Conservation (phyloP, 2,329 filamentous ascomycete species). For the Aquanectria penicillioides region DNA sequence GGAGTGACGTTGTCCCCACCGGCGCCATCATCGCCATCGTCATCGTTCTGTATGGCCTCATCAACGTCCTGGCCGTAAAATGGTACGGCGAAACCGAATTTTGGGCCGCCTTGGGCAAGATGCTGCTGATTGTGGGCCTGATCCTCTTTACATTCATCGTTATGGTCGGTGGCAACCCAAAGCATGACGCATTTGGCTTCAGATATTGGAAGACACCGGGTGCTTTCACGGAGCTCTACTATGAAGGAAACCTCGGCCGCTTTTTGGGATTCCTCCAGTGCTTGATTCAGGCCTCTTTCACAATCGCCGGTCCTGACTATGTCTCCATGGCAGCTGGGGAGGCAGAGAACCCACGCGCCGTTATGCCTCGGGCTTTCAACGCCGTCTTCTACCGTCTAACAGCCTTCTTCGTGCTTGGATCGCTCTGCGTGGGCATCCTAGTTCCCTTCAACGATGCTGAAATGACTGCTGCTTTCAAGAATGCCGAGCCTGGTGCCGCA, state of each 20-base stretch:
- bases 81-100: constrained; percentile 85
- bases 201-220: constrained; percentile 73
- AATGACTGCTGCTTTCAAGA: constrained; percentile 67
- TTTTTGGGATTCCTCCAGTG: constrained; percentile 82
- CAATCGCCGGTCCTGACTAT: constrained; percentile 74
- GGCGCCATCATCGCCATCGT: constrained; percentile 69
- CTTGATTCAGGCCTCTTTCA: constrained; percentile 76
- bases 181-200: constrained; percentile 78
- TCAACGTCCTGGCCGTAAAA: constrained; percentile 79
- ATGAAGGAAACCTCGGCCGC: constrained; percentile 71
- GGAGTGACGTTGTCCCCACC: constrained; percentile 68
- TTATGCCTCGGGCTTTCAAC: constrained; percentile 80
- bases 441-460: constrained; percentile 75
- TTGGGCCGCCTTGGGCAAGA: constrained; percentile 76
- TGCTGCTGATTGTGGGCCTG: constrained; percentile 76
- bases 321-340: constrained; percentile 77
- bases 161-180: constrained; percentile 85
- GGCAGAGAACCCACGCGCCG: constrained; percentile 73
- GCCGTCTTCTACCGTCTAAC: constrained; percentile 83
- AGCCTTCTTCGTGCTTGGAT: constrained; percentile 79
- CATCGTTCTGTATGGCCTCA: constrained; percentile 55
- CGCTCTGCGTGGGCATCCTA: constrained; percentile 76
- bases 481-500: constrained; percentile 71
- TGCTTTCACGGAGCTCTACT: constrained; percentile 74
- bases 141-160: constrained; percentile 82